Evolutionary conservation across 495 filamentous ascomycete genomes (phyloP).

Genomic region (Trichoderma asperelloides): DNA sequence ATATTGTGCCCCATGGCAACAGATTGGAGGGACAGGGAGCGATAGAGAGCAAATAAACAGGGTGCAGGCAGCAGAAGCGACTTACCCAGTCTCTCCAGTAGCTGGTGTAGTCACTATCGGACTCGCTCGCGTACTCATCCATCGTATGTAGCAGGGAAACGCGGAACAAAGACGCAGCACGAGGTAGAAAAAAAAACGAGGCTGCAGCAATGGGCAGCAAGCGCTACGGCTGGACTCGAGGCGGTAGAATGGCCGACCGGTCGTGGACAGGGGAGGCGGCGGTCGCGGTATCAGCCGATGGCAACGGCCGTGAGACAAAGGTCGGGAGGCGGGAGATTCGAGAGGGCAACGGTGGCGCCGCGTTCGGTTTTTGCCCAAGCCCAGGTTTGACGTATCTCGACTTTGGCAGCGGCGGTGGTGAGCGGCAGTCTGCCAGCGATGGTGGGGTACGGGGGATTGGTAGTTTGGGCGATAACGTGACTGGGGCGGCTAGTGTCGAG

Average conservation of each 20-base stretch:
- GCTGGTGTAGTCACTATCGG: conserved; percentile 97
- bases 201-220: background rate
- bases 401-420: background rate
- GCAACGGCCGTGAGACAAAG: background rate
- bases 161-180: background rate
- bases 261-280: too few species aligned
- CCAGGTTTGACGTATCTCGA: background rate
- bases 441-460: background rate
- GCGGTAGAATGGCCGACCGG: too few species aligned
- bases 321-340: background rate
- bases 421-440: background rate
- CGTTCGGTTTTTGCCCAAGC: too few species aligned
- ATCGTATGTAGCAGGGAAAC: conserved; percentile 30
- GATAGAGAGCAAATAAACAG: background rate
- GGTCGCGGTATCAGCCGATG: background rate
- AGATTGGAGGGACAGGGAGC: background rate
- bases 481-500: background rate
- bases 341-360: background rate
- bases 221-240: background rate
- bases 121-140: conserved; percentile 97
- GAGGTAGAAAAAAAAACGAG: background rate
- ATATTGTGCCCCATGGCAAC: background rate
- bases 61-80: conserved; percentile 16
- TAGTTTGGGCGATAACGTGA: background rate
- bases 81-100: conserved; percentile 99